Base-by-base conservation (phyloP, 805 yeast species). In the Sporopachydermia lactativora region DNA sequence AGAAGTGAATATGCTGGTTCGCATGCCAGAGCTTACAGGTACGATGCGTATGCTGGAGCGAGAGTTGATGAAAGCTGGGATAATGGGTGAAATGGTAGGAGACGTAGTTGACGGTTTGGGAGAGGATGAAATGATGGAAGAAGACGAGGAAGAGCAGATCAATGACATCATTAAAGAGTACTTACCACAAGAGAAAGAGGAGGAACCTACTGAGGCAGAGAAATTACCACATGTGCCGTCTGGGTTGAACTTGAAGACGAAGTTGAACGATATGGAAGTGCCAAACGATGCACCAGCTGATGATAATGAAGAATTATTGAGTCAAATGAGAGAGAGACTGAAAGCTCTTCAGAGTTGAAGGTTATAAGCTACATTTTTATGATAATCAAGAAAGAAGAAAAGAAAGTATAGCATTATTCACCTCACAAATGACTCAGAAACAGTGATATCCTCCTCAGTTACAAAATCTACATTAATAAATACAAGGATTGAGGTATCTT, bases 51-150 rank as follows among this genome's bases (percentile, higher is more conserved):
- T 81, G 49, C 62, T 92, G 43, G 82, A 89, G 44, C 78, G 73
- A 52, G 99, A 92, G 60, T 68, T 89, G 50, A 77, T 82, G 74
- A 81, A 79, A 58, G 58, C 68, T 3, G 70, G 70, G 2, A 72
- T 92, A 37, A 85, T 92, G 41, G 84, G 83, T 49, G 98, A 92
- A 55, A 92, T 92, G 97, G 78, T 88, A 55, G 85, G 82, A 43
- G 99, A 92, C 54, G 76, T 83, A 46, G 66, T 89, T 44, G 97
- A 88, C 45, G 60, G 66, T 39, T 60, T 73, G 43, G 77, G 71
- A 15, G 84, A 77, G 19, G 79, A 71, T 38, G 80, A 72, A 15
- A 82, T 75, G 44, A 79, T 71, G 41, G 89, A 81, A 42, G 79
- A 77, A 15, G 81, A 75, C 46, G 75, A 73, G 19, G 73, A 68